These are phyloP conservation scores for Aspergillus hiratsukae DNA, from an alignment of 2,329 filamentous ascomycete species.

Conservation along the genomic window DNA sequence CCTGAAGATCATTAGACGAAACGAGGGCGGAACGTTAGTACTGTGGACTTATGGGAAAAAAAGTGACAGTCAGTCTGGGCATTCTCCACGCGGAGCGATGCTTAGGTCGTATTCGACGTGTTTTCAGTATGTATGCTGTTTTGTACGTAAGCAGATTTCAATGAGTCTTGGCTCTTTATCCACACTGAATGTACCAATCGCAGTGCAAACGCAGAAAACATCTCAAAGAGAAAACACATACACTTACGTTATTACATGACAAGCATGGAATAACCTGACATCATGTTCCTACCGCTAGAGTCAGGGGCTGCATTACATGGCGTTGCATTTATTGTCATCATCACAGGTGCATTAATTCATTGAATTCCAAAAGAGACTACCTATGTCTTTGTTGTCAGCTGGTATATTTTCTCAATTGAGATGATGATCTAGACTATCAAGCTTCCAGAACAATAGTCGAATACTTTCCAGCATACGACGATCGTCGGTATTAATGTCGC, in stretches of 20 bases:
- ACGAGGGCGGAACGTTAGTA: slow-evolving; percentile 10
- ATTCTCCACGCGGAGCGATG: slow-evolving; percentile 10
- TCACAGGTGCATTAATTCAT: neutral
- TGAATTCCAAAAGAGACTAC: neutral
- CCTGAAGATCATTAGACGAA: slow-evolving; percentile 18
- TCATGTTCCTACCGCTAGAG: neutral
- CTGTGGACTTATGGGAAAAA: neutral
- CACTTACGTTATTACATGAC: neutral
- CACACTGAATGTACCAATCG: neutral
- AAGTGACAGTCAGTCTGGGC: slow-evolving; percentile 11
- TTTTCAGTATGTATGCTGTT: neutral
- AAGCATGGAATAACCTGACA: neutral
- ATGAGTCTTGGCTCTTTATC: neutral
- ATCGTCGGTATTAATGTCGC: neutral
- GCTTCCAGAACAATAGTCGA: neutral
- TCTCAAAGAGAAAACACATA: neutral
- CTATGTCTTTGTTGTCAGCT: neutral
- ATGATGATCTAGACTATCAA: neutral
- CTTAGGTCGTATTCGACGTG: neutral
- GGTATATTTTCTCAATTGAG: neutral
- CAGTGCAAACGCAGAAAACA: neutral
- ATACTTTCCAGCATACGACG: neutral
- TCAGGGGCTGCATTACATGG: neutral
- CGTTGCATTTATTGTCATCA: neutral
- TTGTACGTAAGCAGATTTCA: neutral